Conservation (phyloP, 129 eudicot genomes). For the Mikania micrantha region DNA sequence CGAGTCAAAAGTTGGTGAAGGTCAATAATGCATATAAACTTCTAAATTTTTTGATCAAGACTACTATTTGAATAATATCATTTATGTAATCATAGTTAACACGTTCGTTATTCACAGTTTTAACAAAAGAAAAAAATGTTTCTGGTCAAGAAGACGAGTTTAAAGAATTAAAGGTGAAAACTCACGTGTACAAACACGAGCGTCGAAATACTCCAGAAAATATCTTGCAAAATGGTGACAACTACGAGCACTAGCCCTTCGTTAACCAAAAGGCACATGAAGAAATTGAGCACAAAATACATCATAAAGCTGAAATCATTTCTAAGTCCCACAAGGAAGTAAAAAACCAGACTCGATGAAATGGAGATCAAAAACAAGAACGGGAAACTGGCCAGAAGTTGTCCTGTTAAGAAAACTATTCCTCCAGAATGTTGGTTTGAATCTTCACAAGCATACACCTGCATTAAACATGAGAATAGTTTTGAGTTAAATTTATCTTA, state of each 20-base stretch:
- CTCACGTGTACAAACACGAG: conserved; percentile 68
- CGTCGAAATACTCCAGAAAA: conserved; percentile 61
- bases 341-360: conserved; percentile 85
- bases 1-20: neutral
- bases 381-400: conserved; percentile 75
- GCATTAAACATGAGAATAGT: neutral
- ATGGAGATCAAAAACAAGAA: conserved; percentile 85
- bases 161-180: conserved; percentile 2
- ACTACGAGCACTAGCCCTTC: conserved; percentile 72
- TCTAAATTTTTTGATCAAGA: neutral
- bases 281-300: conserved; percentile 81
- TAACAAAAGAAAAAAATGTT: neutral
- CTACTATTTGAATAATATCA: neutral
- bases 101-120: neutral
- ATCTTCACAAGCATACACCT: conserved; percentile 77
- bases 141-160: neutral
- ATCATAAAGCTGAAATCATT: conserved; percentile 73
- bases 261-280: conserved; percentile 74
- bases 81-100: neutral
- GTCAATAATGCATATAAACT: too few species aligned
- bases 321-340: conserved; percentile 70
- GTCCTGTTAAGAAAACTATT: conserved; percentile 66
- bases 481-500: neutral
- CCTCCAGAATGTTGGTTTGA: conserved; percentile 73
- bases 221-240: conserved; percentile 58